Percentiles rank a stretch among this genome's conserved stretches.
Evolutionary conservation across 768 basidiomycete species (phyloP).

Genomic region (Leccinum incarnatum): DNA sequence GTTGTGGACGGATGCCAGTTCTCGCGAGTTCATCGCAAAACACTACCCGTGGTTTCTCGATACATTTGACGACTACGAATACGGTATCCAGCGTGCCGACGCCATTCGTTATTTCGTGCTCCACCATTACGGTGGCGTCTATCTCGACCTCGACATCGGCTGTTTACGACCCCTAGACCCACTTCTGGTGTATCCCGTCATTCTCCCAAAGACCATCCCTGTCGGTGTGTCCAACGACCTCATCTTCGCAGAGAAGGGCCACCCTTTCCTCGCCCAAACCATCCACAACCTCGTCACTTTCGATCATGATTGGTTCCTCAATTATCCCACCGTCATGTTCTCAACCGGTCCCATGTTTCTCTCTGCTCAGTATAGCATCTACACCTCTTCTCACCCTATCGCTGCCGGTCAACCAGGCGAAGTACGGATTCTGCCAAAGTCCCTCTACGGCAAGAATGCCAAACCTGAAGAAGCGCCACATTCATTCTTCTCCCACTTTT

Average conservation of each 20-base stretch:
- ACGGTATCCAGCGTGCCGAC: slow-evolving; percentile 93
- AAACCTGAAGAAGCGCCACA: slow-evolving; percentile 77
- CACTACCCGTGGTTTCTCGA: slow-evolving; percentile 92
- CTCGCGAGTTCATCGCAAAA: slow-evolving; percentile 85
- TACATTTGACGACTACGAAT: slow-evolving; percentile 89
- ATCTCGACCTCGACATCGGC: slow-evolving; percentile 96
- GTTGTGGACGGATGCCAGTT: slow-evolving; percentile 93
- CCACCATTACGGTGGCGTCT: slow-evolving; percentile 91
- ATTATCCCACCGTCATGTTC: slow-evolving; percentile 99
- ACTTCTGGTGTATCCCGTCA: slow-evolving; percentile 79
- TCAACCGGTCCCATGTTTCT: slow-evolving; percentile 99
- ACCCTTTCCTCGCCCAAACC: slow-evolving; percentile 89
- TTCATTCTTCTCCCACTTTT: slow-evolving; percentile 96
- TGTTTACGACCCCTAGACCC: slow-evolving; percentile 86
- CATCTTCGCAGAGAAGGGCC: slow-evolving; percentile 82
- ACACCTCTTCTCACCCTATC: slow-evolving; percentile 63
- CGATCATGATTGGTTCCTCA: slow-evolving; percentile 91
- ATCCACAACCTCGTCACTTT: slow-evolving; percentile 90
- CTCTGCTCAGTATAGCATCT: slow-evolving; percentile 90
- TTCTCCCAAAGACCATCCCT: slow-evolving; percentile 93
- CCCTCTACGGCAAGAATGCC: slow-evolving; percentile 97
- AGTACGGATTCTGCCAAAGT: slow-evolving; percentile 90
- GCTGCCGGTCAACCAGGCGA: slow-evolving; percentile 56
- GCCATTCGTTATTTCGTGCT: slow-evolving; percentile 98
- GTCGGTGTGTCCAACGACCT: slow-evolving; percentile 98